Conservation (phyloP, 1,284 basidiomycete genomes). For the Peniophora sp. region DNA sequence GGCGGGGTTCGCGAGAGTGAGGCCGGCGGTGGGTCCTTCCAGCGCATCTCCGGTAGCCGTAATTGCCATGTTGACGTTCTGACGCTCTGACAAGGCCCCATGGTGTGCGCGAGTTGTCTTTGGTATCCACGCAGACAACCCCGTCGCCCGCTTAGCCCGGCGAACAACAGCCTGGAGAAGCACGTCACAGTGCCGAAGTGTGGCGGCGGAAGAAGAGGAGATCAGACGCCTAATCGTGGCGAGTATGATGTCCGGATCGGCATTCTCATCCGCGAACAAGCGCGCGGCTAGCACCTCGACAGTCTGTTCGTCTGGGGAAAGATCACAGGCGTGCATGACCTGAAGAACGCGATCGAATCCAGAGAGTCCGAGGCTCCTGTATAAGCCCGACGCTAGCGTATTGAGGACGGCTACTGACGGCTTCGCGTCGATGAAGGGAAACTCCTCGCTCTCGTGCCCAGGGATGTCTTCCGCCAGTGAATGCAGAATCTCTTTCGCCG, state of each 20-base stretch:
- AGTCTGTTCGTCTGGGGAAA: slow-evolving; percentile 46
- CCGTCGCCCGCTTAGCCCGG: not conserved
- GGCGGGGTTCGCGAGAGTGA: not conserved
- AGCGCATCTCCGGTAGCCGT: not conserved
- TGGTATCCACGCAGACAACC: not conserved
- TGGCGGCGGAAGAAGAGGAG: not conserved
- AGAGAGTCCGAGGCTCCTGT: slow-evolving; percentile 38
- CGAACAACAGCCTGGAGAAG: slow-evolving; percentile 1
- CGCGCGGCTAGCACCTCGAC: slow-evolving; percentile 44
- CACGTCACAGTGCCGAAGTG: not conserved
- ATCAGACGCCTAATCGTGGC: slow-evolving; percentile 23
- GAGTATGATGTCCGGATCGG: slow-evolving; percentile 38
- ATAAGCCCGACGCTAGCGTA: slow-evolving; percentile 40
- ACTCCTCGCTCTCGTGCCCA: not conserved
- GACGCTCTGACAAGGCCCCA: not conserved
- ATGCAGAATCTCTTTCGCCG: slow-evolving; percentile 17
- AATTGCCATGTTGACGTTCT: not conserved
- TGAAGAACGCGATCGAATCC: slow-evolving; percentile 35
- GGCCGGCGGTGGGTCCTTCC: not conserved
- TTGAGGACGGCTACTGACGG: slow-evolving; percentile 42
- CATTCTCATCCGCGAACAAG: slow-evolving; percentile 32
- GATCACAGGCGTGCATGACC: slow-evolving; percentile 42
- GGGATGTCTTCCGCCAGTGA: slow-evolving; percentile 10
- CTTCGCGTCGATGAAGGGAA: slow-evolving; percentile 3
- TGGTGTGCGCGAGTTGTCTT: not conserved